phyloP scores from a whole-genome alignment of 306 rosid species.

The Cicer cuneatum region DNA sequence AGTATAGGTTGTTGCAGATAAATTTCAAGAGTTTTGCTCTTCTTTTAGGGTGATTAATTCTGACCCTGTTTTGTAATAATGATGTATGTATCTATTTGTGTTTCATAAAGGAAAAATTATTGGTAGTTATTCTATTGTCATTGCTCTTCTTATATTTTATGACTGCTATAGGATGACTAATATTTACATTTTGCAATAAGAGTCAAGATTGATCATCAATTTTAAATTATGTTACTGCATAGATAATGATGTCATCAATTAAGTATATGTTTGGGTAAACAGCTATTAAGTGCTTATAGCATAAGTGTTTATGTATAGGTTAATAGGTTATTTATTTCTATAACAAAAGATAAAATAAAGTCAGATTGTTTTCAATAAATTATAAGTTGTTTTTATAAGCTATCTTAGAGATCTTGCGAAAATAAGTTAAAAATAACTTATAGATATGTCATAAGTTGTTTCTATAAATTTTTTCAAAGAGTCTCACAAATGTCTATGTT shows the following conservation, averaged over 20 bases:
- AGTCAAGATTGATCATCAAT: conserved; percentile 12
- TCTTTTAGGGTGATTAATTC: conserved; percentile 12
- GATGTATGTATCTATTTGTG: conserved; percentile 41
- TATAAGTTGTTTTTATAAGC: no score
- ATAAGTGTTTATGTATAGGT: no score
- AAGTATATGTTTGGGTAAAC: neutral
- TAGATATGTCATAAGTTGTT: no score
- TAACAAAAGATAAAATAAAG: no score
- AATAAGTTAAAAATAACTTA: no score
- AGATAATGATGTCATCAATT: conserved; percentile 15
- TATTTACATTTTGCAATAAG: conserved; percentile 19
- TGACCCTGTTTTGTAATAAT: conserved; percentile 40
- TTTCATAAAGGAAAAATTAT: conserved; percentile 35
- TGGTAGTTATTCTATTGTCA: conserved; percentile 26
- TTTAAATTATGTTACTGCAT: neutral
- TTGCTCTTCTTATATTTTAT: neutral
- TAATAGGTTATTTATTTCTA: no score
- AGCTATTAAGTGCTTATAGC: no score
- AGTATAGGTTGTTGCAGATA: conserved; percentile 37
- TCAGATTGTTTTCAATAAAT: no score
- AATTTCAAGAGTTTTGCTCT: conserved; percentile 36
- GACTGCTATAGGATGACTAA: conserved; percentile 1
- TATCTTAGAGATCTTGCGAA: no score
- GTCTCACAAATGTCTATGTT: no score
- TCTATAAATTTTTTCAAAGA: no score